Evolutionary conservation across 1,284 basidiomycete genomes (phyloP), one percentile per base, ranked within the genome.

Genomic region (Lentinula novae-zelandiae): DNA sequence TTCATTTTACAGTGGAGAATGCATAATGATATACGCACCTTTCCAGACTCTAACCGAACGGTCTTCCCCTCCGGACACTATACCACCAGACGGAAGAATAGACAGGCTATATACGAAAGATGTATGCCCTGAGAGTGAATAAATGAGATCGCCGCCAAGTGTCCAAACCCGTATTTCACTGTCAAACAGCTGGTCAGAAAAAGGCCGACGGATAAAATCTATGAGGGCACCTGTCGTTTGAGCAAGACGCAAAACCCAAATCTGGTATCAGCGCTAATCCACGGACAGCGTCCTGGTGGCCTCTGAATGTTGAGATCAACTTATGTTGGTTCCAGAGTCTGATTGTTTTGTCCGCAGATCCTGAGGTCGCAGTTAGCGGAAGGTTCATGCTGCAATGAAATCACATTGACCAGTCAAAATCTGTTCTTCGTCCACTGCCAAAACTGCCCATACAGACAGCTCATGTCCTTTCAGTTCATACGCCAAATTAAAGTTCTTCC

Each of bases 91-190:
- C 0, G 90, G 89, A n/a, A 98, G 80, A 13, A 91, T 82, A 0
- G 91, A 84, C 8, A 99, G 74, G 53, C 91, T 90, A 76, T 99
- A 99, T 20, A 99, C 94, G 72, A 98, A 99, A 27, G 95, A 96
- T 0, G 95, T 96, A 72, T 98, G 96, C 0, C 95, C 96, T 1
- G 90, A 90, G 17, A 99, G 78, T 0, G 87, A 87, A 69, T 89
- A 86, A 22, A 95, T 77, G 34, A 86, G 72, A 64, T 92, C 88
- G 34, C 95, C 92, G 50, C 84, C 88, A 52, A 95, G 80, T 10
- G 90, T 90, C 91, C 95, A 98, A n/a, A 96, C 85, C 53, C 89
- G 91, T 66, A 98, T 89, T 72, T 94, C 88, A 64, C 94, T 95
- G 67, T 22, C 6, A 27, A 8, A 44, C 27, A 40, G 46, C 57